These are phyloP conservation scores for Solanum stenotomum DNA, from an alignment of 257 asterid species.

Conservation along the genomic window DNA sequence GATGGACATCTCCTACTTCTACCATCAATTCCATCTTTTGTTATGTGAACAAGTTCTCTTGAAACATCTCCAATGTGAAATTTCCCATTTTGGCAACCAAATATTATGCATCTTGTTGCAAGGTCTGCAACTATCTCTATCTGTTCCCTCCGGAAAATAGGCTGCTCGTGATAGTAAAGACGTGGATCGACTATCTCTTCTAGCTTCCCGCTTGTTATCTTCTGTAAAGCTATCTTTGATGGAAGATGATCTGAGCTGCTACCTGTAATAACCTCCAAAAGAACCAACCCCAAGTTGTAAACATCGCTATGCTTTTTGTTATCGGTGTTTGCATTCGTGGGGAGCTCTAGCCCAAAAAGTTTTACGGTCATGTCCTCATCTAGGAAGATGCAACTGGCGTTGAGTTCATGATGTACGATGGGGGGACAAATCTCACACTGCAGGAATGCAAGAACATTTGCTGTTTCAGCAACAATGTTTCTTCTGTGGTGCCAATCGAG, in stretches of 20 bases:
- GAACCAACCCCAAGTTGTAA: slow-evolving; percentile 37
- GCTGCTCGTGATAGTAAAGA: slow-evolving; percentile 64
- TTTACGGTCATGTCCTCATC: slow-evolving; percentile 34
- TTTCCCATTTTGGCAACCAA: slow-evolving; percentile 43
- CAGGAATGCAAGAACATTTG: slow-evolving; percentile 47
- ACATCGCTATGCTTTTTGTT: slow-evolving; percentile 34
- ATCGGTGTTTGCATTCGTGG: neutral
- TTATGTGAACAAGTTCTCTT: slow-evolving; percentile 42
- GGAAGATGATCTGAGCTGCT: slow-evolving; percentile 13
- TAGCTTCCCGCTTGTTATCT: slow-evolving; percentile 48
- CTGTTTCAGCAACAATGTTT: slow-evolving; percentile 41
- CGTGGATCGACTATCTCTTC: slow-evolving; percentile 65
- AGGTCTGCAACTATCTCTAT: slow-evolving; percentile 49
- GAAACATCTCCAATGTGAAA: slow-evolving; percentile 52
- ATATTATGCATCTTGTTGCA: slow-evolving; percentile 58
- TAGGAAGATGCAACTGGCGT: slow-evolving; percentile 38
- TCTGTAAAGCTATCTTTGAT: slow-evolving; percentile 30
- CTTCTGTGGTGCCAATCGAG: slow-evolving; percentile 50
- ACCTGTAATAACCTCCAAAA: slow-evolving; percentile 50
- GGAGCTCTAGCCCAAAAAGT: slow-evolving; percentile 40
- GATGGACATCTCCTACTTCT: slow-evolving; percentile 30
- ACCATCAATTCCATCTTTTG: slow-evolving; percentile 25
- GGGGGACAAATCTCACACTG: slow-evolving; percentile 53
- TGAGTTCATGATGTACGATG: slow-evolving; percentile 40
- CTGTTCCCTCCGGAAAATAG: slow-evolving; percentile 34